These are phyloP conservation scores for Acarospora socialis DNA, from an alignment of 2,329 filamentous ascomycete species.

Conservation along the genomic window DNA sequence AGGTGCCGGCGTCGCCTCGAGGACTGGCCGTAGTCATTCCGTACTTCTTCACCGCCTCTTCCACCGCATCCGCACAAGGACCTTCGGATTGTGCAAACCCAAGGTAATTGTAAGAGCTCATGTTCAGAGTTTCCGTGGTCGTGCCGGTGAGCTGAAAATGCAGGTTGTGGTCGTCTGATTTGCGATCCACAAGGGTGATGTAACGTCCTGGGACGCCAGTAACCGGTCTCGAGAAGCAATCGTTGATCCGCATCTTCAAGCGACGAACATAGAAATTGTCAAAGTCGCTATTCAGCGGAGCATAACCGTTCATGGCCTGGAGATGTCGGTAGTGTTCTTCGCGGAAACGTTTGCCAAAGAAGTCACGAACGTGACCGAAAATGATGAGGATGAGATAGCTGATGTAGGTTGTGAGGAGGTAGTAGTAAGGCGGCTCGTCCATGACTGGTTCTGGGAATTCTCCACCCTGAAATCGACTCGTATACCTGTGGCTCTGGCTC, in stretches of 20 bases:
- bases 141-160: constrained; percentile 82
- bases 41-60: constrained; percentile 72
- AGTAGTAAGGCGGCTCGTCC: constrained; percentile 94
- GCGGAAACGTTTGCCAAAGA: constrained; percentile 92
- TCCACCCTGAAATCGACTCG: constrained; percentile 72
- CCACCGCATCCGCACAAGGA: constrained; percentile 84
- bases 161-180: constrained; percentile 80
- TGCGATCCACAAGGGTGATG: constrained; percentile 84
- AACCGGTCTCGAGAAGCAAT: constrained; percentile 86
- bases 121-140: constrained; percentile 85
- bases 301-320: constrained; percentile 74
- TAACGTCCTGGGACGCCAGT: constrained; percentile 88
- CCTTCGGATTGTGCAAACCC: constrained; percentile 96
- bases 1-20: constrained; percentile 69
- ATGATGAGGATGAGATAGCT: constrained; percentile 93
- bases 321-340: constrained; percentile 76
- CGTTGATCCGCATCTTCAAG: constrained; percentile 86
- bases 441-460: constrained; percentile 71
- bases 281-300: constrained; percentile 92
- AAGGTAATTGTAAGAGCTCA: constrained; percentile 99
- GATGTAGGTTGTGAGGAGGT: constrained; percentile 92
- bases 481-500: constrained; percentile 70
- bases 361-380: constrained; percentile 89
- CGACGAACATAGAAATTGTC: constrained; percentile 96
- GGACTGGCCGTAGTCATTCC: constrained; percentile 73